phyloP scores from a whole-genome alignment of 2,329 filamentous ascomycete species.

The Massarina eburnea region DNA sequence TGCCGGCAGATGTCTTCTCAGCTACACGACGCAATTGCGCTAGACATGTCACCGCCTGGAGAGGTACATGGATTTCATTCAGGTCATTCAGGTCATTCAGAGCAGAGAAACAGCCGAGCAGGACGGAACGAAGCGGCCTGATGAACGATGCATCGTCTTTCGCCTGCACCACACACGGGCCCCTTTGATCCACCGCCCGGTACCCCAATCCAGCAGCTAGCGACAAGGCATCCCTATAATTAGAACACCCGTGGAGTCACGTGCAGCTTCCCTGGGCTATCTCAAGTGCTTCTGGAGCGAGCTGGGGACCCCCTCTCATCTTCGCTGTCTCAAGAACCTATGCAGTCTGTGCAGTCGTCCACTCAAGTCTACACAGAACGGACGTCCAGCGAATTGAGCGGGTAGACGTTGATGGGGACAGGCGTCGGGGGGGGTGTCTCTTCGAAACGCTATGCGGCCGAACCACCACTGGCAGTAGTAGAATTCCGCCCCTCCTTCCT shows the following conservation, averaged over 20 bases:
- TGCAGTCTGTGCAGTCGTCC: neutral
- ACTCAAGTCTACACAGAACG: neutral
- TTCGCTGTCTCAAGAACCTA: neutral
- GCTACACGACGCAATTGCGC: constrained; percentile 5
- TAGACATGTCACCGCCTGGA: constrained; percentile 7
- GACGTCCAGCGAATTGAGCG: neutral
- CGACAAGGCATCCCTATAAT: neutral
- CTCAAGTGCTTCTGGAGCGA: too few relatives aligned
- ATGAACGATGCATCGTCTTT: neutral
- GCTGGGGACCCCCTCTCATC: neutral
- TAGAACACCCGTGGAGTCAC: neutral
- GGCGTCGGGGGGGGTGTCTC: too few relatives aligned
- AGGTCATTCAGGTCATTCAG: neutral
- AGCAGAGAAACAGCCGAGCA: neutral
- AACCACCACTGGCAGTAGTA: too few relatives aligned
- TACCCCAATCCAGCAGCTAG: constrained; percentile 1
- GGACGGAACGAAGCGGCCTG: neutral
- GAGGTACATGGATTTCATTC: too few relatives aligned
- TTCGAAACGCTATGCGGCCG: too few relatives aligned
- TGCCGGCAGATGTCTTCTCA: constrained; percentile 16
- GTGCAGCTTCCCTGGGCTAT: neutral
- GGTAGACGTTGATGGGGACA: too few relatives aligned
- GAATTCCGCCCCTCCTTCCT: too few relatives aligned
- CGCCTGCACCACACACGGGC: neutral
- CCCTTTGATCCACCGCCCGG: constrained; percentile 1